These are phyloP conservation scores for Xanthoconium purpureum DNA, from an alignment of 768 basidiomycete species.

Conservation along the genomic window DNA sequence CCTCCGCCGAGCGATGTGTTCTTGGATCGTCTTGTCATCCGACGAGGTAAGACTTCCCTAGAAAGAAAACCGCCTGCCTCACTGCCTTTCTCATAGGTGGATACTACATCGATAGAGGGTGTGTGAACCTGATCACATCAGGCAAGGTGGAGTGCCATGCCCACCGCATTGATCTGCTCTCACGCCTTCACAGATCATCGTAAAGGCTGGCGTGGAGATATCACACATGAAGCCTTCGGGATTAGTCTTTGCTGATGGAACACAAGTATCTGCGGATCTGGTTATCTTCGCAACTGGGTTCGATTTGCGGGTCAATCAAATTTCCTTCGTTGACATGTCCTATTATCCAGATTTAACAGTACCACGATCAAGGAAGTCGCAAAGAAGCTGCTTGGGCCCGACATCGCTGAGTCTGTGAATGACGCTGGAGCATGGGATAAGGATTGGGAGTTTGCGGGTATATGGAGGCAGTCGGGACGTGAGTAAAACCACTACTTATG, in stretches of 20 bases:
- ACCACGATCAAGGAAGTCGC: neutral
- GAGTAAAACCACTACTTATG: neutral
- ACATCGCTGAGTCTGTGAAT: neutral
- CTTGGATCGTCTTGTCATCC: neutral
- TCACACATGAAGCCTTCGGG: neutral
- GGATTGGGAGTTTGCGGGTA: neutral
- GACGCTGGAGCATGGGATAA: neutral
- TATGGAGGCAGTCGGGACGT: neutral
- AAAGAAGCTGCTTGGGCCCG: neutral
- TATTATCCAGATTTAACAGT: neutral
- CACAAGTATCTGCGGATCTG: neutral
- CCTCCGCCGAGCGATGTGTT: neutral
- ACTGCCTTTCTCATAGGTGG: no score
- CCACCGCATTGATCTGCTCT: no score
- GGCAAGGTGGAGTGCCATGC: neutral
- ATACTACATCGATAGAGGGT: no score
- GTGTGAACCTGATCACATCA: neutral
- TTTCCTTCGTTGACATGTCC: no score
- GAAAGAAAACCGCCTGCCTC: no score
- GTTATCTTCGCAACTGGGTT: neutral
- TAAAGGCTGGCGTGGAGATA: neutral
- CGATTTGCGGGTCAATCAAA: neutral
- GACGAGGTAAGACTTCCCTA: neutral
- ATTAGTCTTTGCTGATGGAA: neutral
- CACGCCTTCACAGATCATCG: neutral